Evolutionary conservation across 2,329 filamentous ascomycete species (phyloP), one percentile per base, ranked within the genome.

Genomic region (Pseudocercospora ulei): DNA sequence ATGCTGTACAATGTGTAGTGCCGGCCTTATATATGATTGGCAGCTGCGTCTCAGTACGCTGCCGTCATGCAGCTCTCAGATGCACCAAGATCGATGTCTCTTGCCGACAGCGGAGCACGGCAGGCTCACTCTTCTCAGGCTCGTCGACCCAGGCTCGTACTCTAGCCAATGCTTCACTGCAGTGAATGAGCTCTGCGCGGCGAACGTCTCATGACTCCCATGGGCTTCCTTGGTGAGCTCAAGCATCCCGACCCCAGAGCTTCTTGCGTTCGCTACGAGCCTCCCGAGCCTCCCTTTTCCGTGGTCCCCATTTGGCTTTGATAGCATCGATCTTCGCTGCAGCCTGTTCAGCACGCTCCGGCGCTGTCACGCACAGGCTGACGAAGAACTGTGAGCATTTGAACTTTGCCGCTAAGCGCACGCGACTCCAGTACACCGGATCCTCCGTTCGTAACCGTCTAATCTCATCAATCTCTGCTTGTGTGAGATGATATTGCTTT

Each of bases 321-420:
- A 72, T 66, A 30, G 61, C 67, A 53, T 72, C 68, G 51, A 75
- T 55, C 49, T 69, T 60, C 25, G 66, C 62, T 44, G 57, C 50
- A 49, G 59, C 57, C 43, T 60, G 62, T 57, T 65, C 64, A 39
- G 56, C 59, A 18, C 46, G 34, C 38, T 57, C 50, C 43, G 69
- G 69, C 18, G 70, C 71, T 46, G 70, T 64, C 35, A 68, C 71
- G 39, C 76, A 71, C 63, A 78, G 65, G 6, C 70, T 70, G 29
- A 79, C 69, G 49, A 80, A 80, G 35, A 78, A 69, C 41, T 71
- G 65, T 39, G 68, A 75, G 59, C 76, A 80, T 4, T 71, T 68
- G 55, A 78, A 81, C 54, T 70, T 72, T 57, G 75, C 70, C 24
- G 77, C 75, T 47, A 81, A 56, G 52, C 66, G 67, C 40, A 66